Conservation (phyloP, 352 stramenopile species). For the Phytopythium sindhum region DNA sequence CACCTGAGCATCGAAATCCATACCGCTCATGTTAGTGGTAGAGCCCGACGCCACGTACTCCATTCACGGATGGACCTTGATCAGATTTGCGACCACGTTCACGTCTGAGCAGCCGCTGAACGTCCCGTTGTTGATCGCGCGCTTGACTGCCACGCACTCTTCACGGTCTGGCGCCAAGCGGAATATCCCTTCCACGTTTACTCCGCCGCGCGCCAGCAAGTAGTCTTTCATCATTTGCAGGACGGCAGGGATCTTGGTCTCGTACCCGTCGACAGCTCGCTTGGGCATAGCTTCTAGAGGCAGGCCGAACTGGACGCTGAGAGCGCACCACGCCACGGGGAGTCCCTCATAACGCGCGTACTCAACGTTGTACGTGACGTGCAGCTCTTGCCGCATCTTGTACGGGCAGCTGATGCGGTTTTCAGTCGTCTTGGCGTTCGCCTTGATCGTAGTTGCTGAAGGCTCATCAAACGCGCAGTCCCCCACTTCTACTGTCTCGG, state of each 20-base stretch:
- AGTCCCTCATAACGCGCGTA: conserved; percentile 72
- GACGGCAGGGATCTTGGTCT: conserved; percentile 63
- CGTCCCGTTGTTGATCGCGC: conserved; percentile 62
- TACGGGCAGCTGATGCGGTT: conserved; percentile 63
- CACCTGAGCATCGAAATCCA: conserved; percentile 26
- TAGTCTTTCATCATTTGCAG: conserved; percentile 73
- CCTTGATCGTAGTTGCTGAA: not conserved
- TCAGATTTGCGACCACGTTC: conserved; percentile 78
- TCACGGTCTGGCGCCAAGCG: conserved; percentile 67
- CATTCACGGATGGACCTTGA: conserved; percentile 45
- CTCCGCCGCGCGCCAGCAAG: conserved; percentile 45
- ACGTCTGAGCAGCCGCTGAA: conserved; percentile 63
- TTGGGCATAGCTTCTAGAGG: conserved; percentile 60
- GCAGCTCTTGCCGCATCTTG: conserved; percentile 58
- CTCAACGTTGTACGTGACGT: conserved; percentile 74
- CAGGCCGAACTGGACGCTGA: conserved; percentile 79
- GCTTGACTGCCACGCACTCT: conserved; percentile 51
- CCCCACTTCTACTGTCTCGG: not conserved
- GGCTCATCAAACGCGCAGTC: not conserved
- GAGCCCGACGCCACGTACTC: not conserved
- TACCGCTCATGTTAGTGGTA: not conserved
- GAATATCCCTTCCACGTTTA: conserved; percentile 67
- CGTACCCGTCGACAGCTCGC: conserved; percentile 52
- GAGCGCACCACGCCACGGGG: conserved; percentile 47
- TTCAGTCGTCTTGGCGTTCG: not conserved